phyloP scores from a whole-genome alignment of 176 grass and related monocot species.

The Bromus sterilis region DNA sequence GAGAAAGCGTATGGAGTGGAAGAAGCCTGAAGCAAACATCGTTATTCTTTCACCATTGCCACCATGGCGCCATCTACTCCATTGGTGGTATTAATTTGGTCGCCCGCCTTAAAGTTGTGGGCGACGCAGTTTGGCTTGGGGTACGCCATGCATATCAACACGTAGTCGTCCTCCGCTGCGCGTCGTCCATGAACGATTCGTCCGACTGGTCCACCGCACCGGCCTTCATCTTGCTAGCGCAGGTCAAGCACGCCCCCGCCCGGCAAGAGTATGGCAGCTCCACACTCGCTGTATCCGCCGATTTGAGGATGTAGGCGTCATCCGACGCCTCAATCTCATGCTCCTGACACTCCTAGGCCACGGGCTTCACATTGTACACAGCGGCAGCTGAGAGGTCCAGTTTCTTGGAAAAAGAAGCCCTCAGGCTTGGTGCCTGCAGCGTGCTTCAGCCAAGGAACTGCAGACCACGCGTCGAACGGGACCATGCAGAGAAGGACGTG shows the following conservation, averaged over 20 bases:
- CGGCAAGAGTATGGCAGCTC: constrained; percentile 89
- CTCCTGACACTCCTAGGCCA: constrained; percentile 49
- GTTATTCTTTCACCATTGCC: no score
- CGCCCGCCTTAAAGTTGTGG: constrained; percentile 81
- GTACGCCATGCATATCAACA: constrained; percentile 79
- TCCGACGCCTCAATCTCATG: constrained; percentile 60
- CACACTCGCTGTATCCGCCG: constrained; percentile 47
- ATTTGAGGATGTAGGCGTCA: constrained; percentile 72
- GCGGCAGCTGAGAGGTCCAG: constrained; percentile 48
- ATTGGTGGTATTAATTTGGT: no score
- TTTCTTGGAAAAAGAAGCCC: constrained; percentile 32
- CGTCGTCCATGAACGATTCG: constrained; percentile 71
- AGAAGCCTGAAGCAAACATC: no score
- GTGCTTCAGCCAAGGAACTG: constrained; percentile 27
- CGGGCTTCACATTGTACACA: constrained; percentile 75
- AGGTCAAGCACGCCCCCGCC: constrained; percentile 80
- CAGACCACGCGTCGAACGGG: no score
- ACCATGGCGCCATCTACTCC: no score
- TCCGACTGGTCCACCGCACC: constrained; percentile 73
- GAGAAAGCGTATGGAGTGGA: no score
- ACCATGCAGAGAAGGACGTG: no score
- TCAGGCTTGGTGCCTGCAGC: constrained; percentile 29
- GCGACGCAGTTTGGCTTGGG: constrained; percentile 62
- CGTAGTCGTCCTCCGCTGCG: constrained; percentile 54
- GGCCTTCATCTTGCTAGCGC: constrained; percentile 27